A percentile compares a stretch with the other conserved stretches of the same genome.
phyloP scores from a whole-genome alignment of 176 grass and related monocot genomes.

The sorghum (Sorghum bicolor) region DNA sequence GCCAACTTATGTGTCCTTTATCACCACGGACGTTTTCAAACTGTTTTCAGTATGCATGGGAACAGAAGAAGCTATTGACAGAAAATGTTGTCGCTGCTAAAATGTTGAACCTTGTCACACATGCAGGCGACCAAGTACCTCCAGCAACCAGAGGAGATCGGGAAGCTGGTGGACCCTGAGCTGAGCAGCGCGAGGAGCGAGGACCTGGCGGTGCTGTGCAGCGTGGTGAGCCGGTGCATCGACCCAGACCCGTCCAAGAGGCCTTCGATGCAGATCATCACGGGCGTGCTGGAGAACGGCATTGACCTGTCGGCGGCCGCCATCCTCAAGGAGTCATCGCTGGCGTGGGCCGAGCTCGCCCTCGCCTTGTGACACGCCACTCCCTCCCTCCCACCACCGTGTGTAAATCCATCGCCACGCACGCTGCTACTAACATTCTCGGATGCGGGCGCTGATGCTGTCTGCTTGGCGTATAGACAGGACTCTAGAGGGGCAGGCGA shows the following conservation, averaged over 20 bases:
- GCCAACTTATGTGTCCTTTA: neutral
- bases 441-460: neutral
- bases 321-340: constrained; percentile 75
- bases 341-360: constrained; percentile 88
- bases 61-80: neutral
- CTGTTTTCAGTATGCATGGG: neutral
- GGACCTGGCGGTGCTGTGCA: constrained; percentile 73
- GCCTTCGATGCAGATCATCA: constrained; percentile 88
- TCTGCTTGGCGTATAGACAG: neutral
- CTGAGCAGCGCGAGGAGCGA: constrained; percentile 46
- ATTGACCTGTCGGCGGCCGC: constrained; percentile 66
- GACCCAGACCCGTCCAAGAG: constrained; percentile 82
- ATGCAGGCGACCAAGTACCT: constrained; percentile 65
- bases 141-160: constrained; percentile 72
- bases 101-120: neutral
- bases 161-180: constrained; percentile 66
- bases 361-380: constrained; percentile 41
- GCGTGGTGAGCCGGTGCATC: constrained; percentile 79
- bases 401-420: constrained; percentile 16
- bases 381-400: neutral
- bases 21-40: neutral
- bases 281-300: constrained; percentile 64
- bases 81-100: neutral
- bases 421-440: neutral
- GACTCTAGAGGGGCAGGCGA: neutral